Base-by-base conservation (phyloP, 2,329 filamentous ascomycete species). In the Xylariaceae sp. region DNA sequence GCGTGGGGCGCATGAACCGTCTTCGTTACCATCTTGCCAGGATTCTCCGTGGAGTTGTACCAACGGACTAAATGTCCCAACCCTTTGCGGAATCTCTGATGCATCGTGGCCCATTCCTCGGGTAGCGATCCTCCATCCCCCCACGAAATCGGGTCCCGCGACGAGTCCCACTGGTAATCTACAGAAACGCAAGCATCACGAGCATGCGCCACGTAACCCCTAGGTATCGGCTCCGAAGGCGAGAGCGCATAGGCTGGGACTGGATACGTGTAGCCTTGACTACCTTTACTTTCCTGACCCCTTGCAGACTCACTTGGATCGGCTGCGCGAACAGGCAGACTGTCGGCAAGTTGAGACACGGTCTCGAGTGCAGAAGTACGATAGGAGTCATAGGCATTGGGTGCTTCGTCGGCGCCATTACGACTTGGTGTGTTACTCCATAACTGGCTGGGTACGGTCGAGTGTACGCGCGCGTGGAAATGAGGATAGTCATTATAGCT, bases 121-220 rank as follows among this genome's bases (percentile, higher is more conserved):
- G 90, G 92, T 67, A 90, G 89, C 49, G 88, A 82, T 45, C 93
- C 94, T 8, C 93, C 93, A 68, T 91, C 87, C 5, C 92, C 93
- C 89, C 94, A 97, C 63, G 87, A 80, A 49, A 90, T 81, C 0
- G 89, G 85, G 2, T 82, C 77, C 11, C 89, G 83, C 81, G 92
- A 93, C 61, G 92, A 97, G 70, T 99, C 92, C 93, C 94, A 99
- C 67, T 93, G 89, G 69, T 90, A 95, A 73, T 99, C 94, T n/a
- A 97, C 82, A 54, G 89, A 82, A 4, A 90, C 80, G 69, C 92
- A 97, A 10, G 88, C 85, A 71, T 97, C 91, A 62, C 92, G 85
- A 7, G 93, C 93, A 74, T 99, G 94, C 0, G 90, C 84, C 15
- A 96, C 89, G 71, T 95, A 96, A 1, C 93, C 94, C 2, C 85